phyloP scores from a whole-genome alignment of 139 green algal species.

The Ostreobium quekettii region DNA sequence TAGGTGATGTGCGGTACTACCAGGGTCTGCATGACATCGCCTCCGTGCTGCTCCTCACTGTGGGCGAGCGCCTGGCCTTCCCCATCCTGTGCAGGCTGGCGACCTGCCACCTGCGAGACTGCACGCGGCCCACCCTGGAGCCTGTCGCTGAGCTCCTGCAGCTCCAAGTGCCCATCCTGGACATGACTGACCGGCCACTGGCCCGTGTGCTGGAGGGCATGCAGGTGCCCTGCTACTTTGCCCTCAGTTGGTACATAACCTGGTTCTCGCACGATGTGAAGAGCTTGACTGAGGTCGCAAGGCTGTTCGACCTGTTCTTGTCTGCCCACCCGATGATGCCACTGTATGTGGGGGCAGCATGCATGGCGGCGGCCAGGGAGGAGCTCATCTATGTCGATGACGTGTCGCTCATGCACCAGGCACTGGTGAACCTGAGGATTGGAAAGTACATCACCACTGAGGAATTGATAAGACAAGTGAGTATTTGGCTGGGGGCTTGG shows the following conservation, averaged over 20 bases:
- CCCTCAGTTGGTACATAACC: conserved; percentile 68
- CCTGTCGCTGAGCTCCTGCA: conserved; percentile 55
- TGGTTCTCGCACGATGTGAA: conserved; percentile 80
- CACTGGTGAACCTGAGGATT: conserved; percentile 50
- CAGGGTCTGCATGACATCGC: conserved; percentile 85
- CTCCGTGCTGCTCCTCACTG: conserved; percentile 67
- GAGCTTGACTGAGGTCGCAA: conserved; percentile 24
- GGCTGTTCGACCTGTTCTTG: conserved; percentile 87
- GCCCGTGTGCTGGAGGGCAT: conserved; percentile 4
- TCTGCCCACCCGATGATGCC: conserved; percentile 79
- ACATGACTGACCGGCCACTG: conserved; percentile 31
- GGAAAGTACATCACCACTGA: neutral
- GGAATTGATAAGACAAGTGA: conserved; percentile 7
- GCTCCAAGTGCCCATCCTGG: conserved; percentile 53
- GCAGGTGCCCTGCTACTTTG: conserved; percentile 31
- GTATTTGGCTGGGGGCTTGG: neutral
- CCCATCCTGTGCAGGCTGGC: conserved; percentile 47
- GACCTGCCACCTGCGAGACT: conserved; percentile 59
- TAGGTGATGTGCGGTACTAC: conserved; percentile 63
- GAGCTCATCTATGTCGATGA: conserved; percentile 45
- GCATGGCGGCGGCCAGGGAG: conserved; percentile 38
- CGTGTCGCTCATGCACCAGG: conserved; percentile 47
- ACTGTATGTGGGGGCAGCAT: conserved; percentile 72
- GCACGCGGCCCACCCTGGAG: conserved; percentile 56
- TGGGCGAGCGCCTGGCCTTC: conserved; percentile 36